Percentiles rank a stretch among this genome's conserved stretches.
phyloP scores from a whole-genome alignment of 73 alveolate species.

The Loxodes magnus region DNA sequence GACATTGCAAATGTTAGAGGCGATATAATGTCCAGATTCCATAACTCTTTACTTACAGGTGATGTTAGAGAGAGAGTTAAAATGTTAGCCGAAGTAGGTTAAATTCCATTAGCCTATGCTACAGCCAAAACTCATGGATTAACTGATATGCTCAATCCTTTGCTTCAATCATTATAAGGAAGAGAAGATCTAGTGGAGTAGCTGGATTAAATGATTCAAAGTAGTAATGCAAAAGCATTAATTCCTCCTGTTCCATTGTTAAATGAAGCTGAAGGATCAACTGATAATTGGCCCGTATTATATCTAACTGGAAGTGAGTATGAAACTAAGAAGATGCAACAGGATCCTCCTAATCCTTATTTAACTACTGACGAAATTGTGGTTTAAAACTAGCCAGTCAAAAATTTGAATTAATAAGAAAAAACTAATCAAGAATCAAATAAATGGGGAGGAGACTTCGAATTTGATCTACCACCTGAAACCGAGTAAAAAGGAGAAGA shows the following conservation, averaged over 20 bases:
- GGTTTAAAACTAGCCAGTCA: background rate
- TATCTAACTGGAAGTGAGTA: background rate
- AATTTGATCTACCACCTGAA: conserved; percentile 5
- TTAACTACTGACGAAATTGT: background rate
- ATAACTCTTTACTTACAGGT: conserved; percentile 54
- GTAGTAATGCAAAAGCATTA: background rate
- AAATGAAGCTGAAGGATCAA: background rate
- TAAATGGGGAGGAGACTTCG: conserved; percentile 9
- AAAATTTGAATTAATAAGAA: conserved; percentile 6
- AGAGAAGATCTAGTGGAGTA: conserved; percentile 5
- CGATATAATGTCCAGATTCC: conserved; percentile 48
- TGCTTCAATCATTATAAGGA: conserved; percentile 19
- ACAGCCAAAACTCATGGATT: conserved; percentile 53
- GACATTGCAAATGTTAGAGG: conserved; percentile 41
- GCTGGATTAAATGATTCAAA: conserved; percentile 7
- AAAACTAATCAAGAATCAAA: background rate
- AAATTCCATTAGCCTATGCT: conserved; percentile 62
- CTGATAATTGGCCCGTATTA: conserved; percentile 6
- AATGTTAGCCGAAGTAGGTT: conserved; percentile 62
- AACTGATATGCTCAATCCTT: conserved; percentile 31
- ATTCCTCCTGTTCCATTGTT: conserved; percentile 5
- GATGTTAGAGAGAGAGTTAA: conserved; percentile 57
- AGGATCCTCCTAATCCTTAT: conserved; percentile 9
- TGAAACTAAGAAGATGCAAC: background rate
- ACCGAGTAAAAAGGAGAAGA: background rate